phyloP scores from a whole-genome alignment of 1,139 yeast species.

The Nadsonia commutata region DNA sequence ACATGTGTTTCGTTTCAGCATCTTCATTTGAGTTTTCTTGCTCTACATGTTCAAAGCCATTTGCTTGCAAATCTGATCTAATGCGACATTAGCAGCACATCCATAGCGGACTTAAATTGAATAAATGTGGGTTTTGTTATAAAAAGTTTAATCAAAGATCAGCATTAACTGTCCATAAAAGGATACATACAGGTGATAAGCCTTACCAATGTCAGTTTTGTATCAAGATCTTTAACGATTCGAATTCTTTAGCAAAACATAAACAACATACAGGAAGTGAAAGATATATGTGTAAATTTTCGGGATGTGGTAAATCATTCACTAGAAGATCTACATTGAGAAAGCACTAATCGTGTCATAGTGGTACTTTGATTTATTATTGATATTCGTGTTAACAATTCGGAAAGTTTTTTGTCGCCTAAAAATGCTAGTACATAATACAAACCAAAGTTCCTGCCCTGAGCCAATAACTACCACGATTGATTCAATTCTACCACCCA shows the following conservation, averaged over 20 bases:
- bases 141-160: not conserved
- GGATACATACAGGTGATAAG: not conserved
- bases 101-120: not conserved
- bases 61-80: not conserved
- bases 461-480: too few species aligned
- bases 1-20: too few species aligned
- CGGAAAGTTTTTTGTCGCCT: too few species aligned
- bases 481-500: too few species aligned
- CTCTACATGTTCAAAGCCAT: not conserved
- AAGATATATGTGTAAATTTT: not conserved
- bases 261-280: not conserved
- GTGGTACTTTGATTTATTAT: too few species aligned
- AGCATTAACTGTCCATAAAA: not conserved
- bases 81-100: not conserved
- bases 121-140: not conserved
- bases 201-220: not conserved
- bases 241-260: not conserved
- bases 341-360: not conserved
- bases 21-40: not conserved
- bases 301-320: not conserved
- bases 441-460: too few species aligned
- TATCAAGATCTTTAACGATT: not conserved
- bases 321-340: not conserved
- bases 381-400: too few species aligned
- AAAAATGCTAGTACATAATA: too few species aligned